These are phyloP conservation scores for Tylopilus subfusipes DNA, from an alignment of 768 basidiomycete genomes.

Conservation along the genomic window DNA sequence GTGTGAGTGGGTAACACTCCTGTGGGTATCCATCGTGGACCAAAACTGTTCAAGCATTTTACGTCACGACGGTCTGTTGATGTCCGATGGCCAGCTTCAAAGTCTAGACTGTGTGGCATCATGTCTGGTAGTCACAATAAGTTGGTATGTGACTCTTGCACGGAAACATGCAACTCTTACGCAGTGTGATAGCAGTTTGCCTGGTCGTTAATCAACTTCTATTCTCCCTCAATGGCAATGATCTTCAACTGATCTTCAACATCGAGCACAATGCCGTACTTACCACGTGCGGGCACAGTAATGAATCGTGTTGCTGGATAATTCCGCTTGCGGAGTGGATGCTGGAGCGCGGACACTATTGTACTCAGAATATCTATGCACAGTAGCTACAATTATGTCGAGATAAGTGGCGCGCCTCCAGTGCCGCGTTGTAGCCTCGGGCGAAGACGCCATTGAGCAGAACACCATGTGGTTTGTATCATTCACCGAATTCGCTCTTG, in stretches of 20 bases:
- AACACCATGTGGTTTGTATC: conserved; percentile 6
- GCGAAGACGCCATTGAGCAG: conserved; percentile 5
- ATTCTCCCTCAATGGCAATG: conserved; percentile 23
- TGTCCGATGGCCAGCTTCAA: background rate
- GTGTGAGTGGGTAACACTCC: conserved; percentile 3
- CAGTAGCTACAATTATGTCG: background rate
- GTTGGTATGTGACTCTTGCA: background rate
- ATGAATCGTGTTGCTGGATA: background rate
- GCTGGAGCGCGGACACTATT: background rate
- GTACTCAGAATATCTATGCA: background rate
- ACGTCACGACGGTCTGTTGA: conserved; percentile 14
- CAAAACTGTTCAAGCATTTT: conserved; percentile 10
- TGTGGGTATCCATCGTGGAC: conserved; percentile 4
- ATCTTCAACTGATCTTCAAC: conserved; percentile 30
- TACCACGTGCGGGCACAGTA: conserved; percentile 8
- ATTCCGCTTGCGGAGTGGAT: background rate
- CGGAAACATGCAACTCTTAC: conserved; percentile 2
- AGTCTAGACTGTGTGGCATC: conserved; percentile 2
- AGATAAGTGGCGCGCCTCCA: background rate
- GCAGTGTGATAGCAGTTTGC: conserved; percentile 1
- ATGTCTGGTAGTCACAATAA: background rate
- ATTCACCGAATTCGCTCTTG: conserved; percentile 22
- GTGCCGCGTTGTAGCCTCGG: background rate
- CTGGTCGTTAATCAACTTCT: conserved; percentile 24
- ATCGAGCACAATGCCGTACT: conserved; percentile 14